These are phyloP conservation scores for Isoetes taiwanensis DNA, from an alignment of 75 land plant genomes.

Conservation along the genomic window DNA sequence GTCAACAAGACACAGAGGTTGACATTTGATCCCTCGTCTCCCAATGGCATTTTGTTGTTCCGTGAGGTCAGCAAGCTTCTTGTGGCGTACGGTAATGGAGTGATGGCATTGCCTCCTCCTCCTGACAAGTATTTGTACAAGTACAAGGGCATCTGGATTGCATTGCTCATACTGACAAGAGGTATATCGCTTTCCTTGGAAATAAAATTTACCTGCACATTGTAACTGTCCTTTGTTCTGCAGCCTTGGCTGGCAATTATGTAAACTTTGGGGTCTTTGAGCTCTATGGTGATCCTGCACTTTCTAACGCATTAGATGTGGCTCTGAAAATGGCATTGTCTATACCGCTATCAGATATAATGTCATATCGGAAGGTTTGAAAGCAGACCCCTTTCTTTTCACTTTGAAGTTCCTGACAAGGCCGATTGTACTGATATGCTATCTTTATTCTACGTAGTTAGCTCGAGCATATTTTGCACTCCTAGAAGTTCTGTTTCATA, in stretches of 20 bases:
- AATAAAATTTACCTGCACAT: neutral
- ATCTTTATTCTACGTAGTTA: conserved; percentile 32
- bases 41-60: conserved; percentile 91
- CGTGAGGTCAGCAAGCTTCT: conserved; percentile 90
- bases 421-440: neutral
- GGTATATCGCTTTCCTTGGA: conserved; percentile 20
- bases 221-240: neutral
- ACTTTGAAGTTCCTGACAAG: neutral
- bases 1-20: conserved; percentile 75
- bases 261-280: conserved; percentile 98
- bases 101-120: conserved; percentile 50
- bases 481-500: conserved; percentile 69
- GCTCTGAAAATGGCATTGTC: conserved; percentile 76
- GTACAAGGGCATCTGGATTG: conserved; percentile 95
- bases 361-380: conserved; percentile 69
- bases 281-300: conserved; percentile 90
- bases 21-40: conserved; percentile 95
- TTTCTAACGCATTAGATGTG: conserved; percentile 82
- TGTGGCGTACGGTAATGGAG: conserved; percentile 87
- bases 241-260: conserved; percentile 91
- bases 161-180: conserved; percentile 56
- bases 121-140: conserved; percentile 64
- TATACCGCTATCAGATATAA: conserved; percentile 69
- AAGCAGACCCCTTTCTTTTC: neutral
- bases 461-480: conserved; percentile 76